Evolutionary conservation across 2,329 filamentous ascomycete genomes (phyloP).

Genomic region (Biscogniauxia sp.): DNA sequence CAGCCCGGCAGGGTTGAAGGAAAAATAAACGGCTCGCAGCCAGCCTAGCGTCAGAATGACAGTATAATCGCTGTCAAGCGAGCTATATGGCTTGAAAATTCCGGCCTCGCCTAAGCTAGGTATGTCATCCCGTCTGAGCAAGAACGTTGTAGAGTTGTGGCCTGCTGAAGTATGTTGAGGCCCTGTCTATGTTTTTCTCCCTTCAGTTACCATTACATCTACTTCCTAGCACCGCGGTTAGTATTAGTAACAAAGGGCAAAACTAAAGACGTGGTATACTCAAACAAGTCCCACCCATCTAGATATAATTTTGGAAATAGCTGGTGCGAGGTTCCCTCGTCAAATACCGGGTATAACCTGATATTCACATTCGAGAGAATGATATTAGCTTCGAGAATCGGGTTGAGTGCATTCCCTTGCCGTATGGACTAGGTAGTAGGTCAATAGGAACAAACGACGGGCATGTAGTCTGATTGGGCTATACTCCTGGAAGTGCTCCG

Average conservation of each 20-base stretch:
- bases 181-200: not conserved
- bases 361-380: not conserved
- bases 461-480: not conserved
- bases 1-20: too few relatives aligned
- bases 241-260: too few relatives aligned
- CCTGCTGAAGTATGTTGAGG: not conserved
- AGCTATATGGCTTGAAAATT: not conserved
- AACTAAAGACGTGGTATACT: too few relatives aligned
- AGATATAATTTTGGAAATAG: too few relatives aligned
- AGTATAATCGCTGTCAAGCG: too few relatives aligned
- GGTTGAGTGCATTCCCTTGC: slow-evolving; percentile 8
- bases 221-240: too few relatives aligned
- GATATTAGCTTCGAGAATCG: not conserved
- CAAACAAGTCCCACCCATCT: too few relatives aligned
- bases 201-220: too few relatives aligned
- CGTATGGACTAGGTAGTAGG: slow-evolving; percentile 4
- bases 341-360: not conserved
- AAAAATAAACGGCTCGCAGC: not conserved
- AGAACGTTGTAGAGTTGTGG: not conserved
- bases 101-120: not conserved
- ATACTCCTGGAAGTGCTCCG: not conserved
- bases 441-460: not conserved
- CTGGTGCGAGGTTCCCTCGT: too few relatives aligned
- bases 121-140: not conserved
- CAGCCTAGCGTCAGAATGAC: too few relatives aligned